These are phyloP conservation scores for Xerocomus nothofagi DNA, from an alignment of 1,284 basidiomycete genomes.

Conservation along the genomic window DNA sequence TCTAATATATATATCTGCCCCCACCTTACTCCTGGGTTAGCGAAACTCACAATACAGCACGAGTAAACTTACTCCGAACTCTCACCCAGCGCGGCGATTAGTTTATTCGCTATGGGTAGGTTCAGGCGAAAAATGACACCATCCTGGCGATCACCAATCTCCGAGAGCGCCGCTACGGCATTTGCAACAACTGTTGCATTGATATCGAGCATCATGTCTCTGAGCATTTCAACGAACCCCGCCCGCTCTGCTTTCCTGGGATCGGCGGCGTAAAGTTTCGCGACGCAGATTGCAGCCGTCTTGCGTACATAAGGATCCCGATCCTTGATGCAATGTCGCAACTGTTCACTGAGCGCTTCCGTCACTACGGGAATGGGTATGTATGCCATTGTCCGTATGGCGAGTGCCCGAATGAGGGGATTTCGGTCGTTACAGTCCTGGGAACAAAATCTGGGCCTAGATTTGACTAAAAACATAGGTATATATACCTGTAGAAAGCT, in stretches of 20 bases:
- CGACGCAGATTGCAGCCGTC: conserved; percentile 92
- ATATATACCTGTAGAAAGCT: conserved; percentile 78
- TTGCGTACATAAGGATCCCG: conserved; percentile 95
- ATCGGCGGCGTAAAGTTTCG: conserved; percentile 87
- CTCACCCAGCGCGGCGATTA: conserved; percentile 82
- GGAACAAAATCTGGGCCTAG: conserved; percentile 6
- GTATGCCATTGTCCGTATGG: conserved; percentile 96
- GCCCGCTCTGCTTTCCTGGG: conserved; percentile 81
- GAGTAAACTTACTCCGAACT: conserved; percentile 78
- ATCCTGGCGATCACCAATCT: conserved; percentile 88
- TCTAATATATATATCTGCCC: conserved; percentile 99
- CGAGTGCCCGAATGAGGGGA: conserved; percentile 88
- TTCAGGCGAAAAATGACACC: conserved; percentile 89
- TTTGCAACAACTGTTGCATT: conserved; percentile 96
- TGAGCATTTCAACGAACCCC: conserved; percentile 82
- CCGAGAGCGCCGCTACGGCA: conserved; percentile 90
- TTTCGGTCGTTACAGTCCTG: conserved; percentile 92
- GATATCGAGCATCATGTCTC: conserved; percentile 86
- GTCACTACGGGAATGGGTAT: conserved; percentile 84
- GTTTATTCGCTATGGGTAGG: conserved; percentile 78
- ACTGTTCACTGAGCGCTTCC: conserved; percentile 78
- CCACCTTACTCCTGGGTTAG: conserved; percentile 64
- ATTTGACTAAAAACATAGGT: not conserved
- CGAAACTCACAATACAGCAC: not conserved
- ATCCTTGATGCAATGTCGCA: conserved; percentile 87